Conservation (phyloP, 306 rosid species). For the Fragaria ananassa region DNA sequence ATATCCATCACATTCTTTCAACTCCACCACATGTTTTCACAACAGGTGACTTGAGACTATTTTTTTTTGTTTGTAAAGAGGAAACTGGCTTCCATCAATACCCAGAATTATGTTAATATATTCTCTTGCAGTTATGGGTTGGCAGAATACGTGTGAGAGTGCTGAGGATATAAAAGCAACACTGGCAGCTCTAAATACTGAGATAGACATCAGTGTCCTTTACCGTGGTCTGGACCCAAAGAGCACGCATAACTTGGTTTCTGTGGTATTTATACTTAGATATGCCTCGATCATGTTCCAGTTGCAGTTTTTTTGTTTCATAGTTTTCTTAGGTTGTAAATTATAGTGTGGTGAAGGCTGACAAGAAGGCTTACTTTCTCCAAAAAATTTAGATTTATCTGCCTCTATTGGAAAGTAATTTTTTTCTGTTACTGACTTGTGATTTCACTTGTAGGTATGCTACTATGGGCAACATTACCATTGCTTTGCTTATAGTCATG, state of each 20-base stretch:
- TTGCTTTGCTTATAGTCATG: slow-evolving; percentile 92
- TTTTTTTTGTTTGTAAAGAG: not conserved
- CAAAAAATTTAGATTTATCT: not conserved
- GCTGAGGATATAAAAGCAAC: slow-evolving; percentile 73
- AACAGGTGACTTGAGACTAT: slow-evolving; percentile 52
- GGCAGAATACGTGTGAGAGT: slow-evolving; percentile 93
- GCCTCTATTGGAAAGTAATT: not conserved
- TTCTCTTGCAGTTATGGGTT: slow-evolving; percentile 73
- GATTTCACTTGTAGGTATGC: slow-evolving; percentile 63
- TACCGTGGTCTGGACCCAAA: slow-evolving; percentile 83
- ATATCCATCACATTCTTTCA: slow-evolving; percentile 85
- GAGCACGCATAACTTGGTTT: slow-evolving; percentile 70
- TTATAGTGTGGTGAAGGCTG: slow-evolving; percentile 4
- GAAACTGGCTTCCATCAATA: slow-evolving; percentile 5
- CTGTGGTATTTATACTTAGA: slow-evolving; percentile 68
- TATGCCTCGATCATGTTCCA: slow-evolving; percentile 10
- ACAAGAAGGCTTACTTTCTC: not conserved
- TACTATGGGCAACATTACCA: slow-evolving; percentile 98
- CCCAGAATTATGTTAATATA: slow-evolving; percentile 20
- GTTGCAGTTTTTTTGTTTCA: not conserved
- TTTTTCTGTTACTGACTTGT: slow-evolving; percentile 17
- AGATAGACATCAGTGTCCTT: slow-evolving; percentile 71
- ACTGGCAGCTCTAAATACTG: slow-evolving; percentile 68
- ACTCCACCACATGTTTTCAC: slow-evolving; percentile 85
- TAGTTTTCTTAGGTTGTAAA: not conserved